A percentile compares a stretch with the other conserved stretches of the same genome.
These are phyloP conservation scores for Pinus tabuliformis DNA, from an alignment of 75 land plant species.

Conservation along the genomic window DNA sequence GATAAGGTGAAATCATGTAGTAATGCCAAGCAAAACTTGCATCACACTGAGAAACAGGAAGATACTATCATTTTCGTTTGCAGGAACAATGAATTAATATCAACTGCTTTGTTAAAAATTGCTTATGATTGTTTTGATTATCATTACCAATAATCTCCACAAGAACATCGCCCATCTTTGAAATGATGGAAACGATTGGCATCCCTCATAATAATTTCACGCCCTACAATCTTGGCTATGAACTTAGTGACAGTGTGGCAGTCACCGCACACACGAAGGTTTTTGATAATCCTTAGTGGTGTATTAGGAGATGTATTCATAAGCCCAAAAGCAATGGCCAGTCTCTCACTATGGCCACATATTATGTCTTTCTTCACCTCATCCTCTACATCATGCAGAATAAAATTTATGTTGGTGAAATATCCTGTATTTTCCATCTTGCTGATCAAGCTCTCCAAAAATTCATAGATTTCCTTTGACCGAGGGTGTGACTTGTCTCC, in stretches of 20 bases:
- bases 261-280: slow-evolving; percentile 43
- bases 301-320: slow-evolving; percentile 38
- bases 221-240: slow-evolving; percentile 36
- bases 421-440: slow-evolving; percentile 54
- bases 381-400: slow-evolving; percentile 32
- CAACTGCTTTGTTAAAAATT: too few relatives aligned
- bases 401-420: slow-evolving; percentile 41
- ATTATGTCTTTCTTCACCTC: slow-evolving; percentile 39
- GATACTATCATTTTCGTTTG: too few relatives aligned
- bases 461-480: slow-evolving; percentile 31
- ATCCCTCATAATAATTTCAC: slow-evolving; percentile 48
- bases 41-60: too few relatives aligned
- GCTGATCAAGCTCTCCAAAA: slow-evolving; percentile 33
- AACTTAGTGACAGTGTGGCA: slow-evolving; percentile 47
- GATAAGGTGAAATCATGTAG: too few relatives aligned
- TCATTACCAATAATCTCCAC: slow-evolving; percentile 51
- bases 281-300: slow-evolving; percentile 41
- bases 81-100: too few relatives aligned
- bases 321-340: slow-evolving; percentile 50
- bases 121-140: not conserved
- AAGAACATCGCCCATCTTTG: slow-evolving; percentile 44
- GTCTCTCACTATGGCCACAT: slow-evolving; percentile 46
- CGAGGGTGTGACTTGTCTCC: slow-evolving; percentile 59
- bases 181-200: slow-evolving; percentile 43
- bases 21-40: too few relatives aligned